These are phyloP conservation scores for Chrysoporthe puriensis DNA, from an alignment of 2,329 filamentous ascomycete species.

Conservation along the genomic window DNA sequence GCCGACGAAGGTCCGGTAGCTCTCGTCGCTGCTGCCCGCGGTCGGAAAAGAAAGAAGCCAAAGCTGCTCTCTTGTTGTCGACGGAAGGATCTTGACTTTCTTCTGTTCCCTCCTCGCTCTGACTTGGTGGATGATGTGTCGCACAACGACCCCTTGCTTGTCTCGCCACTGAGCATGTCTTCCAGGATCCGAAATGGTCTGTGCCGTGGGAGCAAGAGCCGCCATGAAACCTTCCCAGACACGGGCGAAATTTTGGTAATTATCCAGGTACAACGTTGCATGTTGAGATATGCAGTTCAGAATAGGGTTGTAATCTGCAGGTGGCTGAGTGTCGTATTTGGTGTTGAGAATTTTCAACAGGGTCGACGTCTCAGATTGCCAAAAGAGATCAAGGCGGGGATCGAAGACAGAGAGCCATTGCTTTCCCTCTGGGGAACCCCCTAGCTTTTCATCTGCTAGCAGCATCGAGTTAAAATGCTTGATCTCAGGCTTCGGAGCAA, in stretches of 20 bases:
- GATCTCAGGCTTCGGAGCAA: slow-evolving; percentile 8
- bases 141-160: background rate
- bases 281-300: slow-evolving; percentile 13
- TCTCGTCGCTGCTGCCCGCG: background rate
- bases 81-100: background rate
- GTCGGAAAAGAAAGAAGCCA: slow-evolving; percentile 1
- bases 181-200: background rate
- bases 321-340: background rate
- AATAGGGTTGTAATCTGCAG: background rate
- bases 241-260: background rate
- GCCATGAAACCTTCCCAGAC: slow-evolving; percentile 6
- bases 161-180: slow-evolving; percentile 1
- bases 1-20: background rate
- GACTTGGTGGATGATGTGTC: background rate
- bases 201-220: background rate
- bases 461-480: slow-evolving; percentile 10
- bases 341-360: slow-evolving; percentile 1
- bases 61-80: slow-evolving; percentile 12
- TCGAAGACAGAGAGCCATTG: slow-evolving; percentile 15
- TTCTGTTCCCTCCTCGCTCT: background rate
- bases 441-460: background rate
- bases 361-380: background rate
- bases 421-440: slow-evolving; percentile 5
- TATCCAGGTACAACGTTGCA: slow-evolving; percentile 7
- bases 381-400: too few relatives aligned